These are phyloP conservation scores for Edaphochlamys debaryana DNA, from an alignment of 139 green algal species.

Conservation along the genomic window DNA sequence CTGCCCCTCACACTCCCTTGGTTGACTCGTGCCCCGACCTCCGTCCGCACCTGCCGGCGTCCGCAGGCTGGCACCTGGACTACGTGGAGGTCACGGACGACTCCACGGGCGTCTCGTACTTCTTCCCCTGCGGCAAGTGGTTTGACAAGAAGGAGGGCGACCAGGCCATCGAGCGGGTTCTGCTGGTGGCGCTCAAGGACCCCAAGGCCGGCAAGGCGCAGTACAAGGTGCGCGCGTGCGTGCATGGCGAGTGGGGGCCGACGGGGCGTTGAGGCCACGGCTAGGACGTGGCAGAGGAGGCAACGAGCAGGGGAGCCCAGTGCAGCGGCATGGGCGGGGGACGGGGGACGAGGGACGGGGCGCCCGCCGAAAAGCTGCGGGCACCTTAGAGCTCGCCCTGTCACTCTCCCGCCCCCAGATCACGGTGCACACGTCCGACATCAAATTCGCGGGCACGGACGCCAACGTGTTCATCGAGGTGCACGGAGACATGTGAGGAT, in stretches of 20 bases:
- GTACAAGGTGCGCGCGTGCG: slow-evolving; percentile 58
- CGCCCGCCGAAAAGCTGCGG: no score
- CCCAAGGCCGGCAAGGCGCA: slow-evolving; percentile 38
- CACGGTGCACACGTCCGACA: slow-evolving; percentile 55
- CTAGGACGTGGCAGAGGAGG: no score
- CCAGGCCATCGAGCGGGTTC: slow-evolving; percentile 43
- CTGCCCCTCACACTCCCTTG: no score
- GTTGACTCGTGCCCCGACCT: no score
- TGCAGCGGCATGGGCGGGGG: no score
- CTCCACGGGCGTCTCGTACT: slow-evolving; percentile 50
- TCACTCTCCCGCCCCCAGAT: no score
- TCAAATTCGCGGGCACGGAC: slow-evolving; percentile 71
- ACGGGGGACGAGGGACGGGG: no score
- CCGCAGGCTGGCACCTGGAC: slow-evolving; percentile 67
- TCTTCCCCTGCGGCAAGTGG: slow-evolving; percentile 60
- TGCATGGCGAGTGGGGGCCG: no score
- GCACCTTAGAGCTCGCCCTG: no score
- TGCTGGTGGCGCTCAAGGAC: slow-evolving; percentile 46
- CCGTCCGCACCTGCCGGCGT: no score
- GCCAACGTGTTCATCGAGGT: slow-evolving; percentile 78
- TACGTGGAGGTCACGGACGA: slow-evolving; percentile 65
- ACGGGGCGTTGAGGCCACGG: no score
- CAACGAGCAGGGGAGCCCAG: no score
- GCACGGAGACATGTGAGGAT: slow-evolving; percentile 49
- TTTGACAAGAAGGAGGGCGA: slow-evolving; percentile 61